These are phyloP conservation scores for Sugiyamaella japonica DNA, from an alignment of 1,139 yeast species.

Conservation along the genomic window DNA sequence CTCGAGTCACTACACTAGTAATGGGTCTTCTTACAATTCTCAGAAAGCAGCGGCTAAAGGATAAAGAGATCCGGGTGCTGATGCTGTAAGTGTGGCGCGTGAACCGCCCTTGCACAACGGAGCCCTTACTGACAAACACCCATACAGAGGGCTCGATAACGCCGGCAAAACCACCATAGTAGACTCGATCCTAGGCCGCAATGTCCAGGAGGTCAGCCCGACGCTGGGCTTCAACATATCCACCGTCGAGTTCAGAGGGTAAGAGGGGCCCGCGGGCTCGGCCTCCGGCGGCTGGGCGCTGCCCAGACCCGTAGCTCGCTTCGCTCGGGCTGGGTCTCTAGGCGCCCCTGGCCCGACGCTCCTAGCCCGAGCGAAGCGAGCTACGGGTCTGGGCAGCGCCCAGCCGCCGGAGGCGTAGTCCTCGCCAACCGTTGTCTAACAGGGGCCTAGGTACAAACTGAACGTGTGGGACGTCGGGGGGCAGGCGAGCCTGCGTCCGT, in stretches of 20 bases:
- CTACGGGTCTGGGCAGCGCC: background rate
- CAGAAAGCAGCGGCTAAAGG: constrained; percentile 78
- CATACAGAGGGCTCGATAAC: constrained; percentile 68
- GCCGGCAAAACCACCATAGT: constrained; percentile 87
- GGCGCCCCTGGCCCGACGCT: background rate
- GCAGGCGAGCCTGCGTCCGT: constrained; percentile 70
- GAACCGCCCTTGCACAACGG: background rate
- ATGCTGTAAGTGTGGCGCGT: constrained; percentile 46
- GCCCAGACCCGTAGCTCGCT: background rate
- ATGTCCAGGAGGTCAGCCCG: constrained; percentile 52
- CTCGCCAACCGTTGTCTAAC: background rate
- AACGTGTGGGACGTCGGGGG: constrained; percentile 84
- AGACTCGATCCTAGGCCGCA: constrained; percentile 48
- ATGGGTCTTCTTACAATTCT: constrained; percentile 89
- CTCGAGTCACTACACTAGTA: background rate
- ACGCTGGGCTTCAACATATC: constrained; percentile 65
- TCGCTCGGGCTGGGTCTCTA: background rate
- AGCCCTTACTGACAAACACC: background rate
- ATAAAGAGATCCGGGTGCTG: constrained; percentile 70
- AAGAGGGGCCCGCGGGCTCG: constrained; percentile 8
- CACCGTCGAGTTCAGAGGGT: constrained; percentile 45
- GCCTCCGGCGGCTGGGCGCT: background rate
- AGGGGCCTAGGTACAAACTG: constrained; percentile 46
- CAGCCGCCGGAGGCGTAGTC: background rate
- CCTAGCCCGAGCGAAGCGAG: background rate